Evolutionary conservation across 2,329 filamentous ascomycete genomes (phyloP).

Genomic region (Penicillium palitans): DNA sequence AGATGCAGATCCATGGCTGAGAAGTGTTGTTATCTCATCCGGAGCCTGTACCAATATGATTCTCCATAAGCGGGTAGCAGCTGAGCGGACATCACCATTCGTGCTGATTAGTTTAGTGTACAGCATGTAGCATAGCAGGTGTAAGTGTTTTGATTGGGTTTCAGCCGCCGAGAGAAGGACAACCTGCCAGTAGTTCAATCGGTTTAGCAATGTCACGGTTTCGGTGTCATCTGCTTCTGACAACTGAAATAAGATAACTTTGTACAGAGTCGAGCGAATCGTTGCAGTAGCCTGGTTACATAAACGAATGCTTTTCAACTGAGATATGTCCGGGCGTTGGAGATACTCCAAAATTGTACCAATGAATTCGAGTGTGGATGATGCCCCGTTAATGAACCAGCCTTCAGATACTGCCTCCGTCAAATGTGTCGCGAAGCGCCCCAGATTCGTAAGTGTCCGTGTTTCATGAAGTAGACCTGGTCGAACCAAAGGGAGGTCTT

Average conservation of each 20-base stretch:
- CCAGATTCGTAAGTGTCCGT: slow-evolving; percentile 80
- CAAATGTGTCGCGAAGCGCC: slow-evolving; percentile 76
- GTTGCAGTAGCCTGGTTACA: slow-evolving; percentile 79
- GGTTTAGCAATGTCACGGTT: slow-evolving; percentile 72
- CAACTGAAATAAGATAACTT: slow-evolving; percentile 74
- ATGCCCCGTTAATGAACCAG: slow-evolving; percentile 89
- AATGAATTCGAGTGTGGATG: slow-evolving; percentile 78
- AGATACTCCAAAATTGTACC: slow-evolving; percentile 85
- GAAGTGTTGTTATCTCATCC: slow-evolving; percentile 70
- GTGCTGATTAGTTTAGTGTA: slow-evolving; percentile 82
- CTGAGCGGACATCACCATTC: slow-evolving; percentile 65
- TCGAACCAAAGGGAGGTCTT: slow-evolving; percentile 68
- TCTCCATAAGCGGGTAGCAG: slow-evolving; percentile 83
- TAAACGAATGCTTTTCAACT: slow-evolving; percentile 82
- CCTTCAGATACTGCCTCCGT: slow-evolving; percentile 92
- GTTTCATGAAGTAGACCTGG: slow-evolving; percentile 76
- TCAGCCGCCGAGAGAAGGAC: slow-evolving; percentile 79
- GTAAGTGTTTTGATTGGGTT: slow-evolving; percentile 76
- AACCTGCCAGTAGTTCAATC: slow-evolving; percentile 93
- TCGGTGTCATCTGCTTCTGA: slow-evolving; percentile 77
- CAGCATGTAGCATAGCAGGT: slow-evolving; percentile 86
- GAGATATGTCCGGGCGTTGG: slow-evolving; percentile 77
- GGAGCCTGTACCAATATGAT: slow-evolving; percentile 93
- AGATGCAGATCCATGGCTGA: slow-evolving; percentile 68
- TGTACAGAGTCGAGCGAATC: slow-evolving; percentile 75